Percentiles rank a stretch among this genome's conserved stretches.
Evolutionary conservation across 2,329 filamentous ascomycete species (phyloP).

Genomic region (Orbilia javanica): DNA sequence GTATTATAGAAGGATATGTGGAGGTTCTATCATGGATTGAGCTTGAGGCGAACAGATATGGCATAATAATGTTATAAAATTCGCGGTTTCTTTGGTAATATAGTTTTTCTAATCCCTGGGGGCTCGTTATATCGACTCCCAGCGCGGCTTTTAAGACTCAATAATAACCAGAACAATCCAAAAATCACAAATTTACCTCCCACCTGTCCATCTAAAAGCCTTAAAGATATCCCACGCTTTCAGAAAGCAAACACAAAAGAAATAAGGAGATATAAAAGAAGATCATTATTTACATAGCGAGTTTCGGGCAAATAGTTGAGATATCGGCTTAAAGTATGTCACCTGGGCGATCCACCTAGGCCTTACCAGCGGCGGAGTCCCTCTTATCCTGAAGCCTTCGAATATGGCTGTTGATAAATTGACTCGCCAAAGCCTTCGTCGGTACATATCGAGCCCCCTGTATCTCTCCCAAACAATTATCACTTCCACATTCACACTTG

Average conservation of each 20-base stretch:
- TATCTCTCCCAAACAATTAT: conserved; percentile 74
- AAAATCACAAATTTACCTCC: conserved; percentile 7
- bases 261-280: no score
- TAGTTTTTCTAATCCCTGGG: background rate
- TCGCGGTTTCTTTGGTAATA: background rate
- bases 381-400: conserved; percentile 70
- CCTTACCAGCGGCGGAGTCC: conserved; percentile 21
- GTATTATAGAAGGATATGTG: background rate
- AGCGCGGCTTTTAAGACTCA: background rate
- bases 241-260: background rate
- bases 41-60: no score
- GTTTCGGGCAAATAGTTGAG: background rate
- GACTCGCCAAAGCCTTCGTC: conserved; percentile 69
- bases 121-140: background rate
- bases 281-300: conserved; percentile 6
- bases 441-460: conserved; percentile 74
- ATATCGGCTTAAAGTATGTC: background rate
- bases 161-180: background rate
- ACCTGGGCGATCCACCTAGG: no score
- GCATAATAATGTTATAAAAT: background rate
- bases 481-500: conserved; percentile 73
- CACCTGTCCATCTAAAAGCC: background rate
- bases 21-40: background rate
- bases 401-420: conserved; percentile 75
- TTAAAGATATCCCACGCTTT: background rate